phyloP scores from a whole-genome alignment of 441 rosid genomes.

The Croton setiger region DNA sequence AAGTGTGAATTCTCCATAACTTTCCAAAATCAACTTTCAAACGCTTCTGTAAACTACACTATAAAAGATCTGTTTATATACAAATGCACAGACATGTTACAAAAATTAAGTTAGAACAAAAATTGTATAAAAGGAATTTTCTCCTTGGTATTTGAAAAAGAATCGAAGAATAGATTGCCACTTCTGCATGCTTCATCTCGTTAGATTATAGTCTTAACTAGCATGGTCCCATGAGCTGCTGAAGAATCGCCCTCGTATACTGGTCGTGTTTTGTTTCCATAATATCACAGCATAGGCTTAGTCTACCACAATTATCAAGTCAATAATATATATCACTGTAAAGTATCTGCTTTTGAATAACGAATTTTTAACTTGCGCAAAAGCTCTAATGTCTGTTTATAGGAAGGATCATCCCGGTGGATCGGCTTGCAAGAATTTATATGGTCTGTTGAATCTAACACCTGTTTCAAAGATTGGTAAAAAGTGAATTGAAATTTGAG shows the following conservation, averaged over 20 bases:
- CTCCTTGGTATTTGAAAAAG: neutral
- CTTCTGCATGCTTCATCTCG: neutral
- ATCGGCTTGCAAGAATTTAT: conserved; percentile 97
- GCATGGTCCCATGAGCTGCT: neutral
- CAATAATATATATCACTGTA: neutral
- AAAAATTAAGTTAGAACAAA: neutral
- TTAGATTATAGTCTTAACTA: neutral
- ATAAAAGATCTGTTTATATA: neutral
- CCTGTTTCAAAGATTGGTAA: conserved; percentile 41
- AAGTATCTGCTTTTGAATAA: conserved; percentile 27
- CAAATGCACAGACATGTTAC: neutral
- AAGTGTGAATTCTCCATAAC: too few relatives aligned
- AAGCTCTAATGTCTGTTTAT: conserved; percentile 64
- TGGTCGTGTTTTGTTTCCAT: neutral
- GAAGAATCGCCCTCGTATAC: neutral
- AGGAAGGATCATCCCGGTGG: conserved; percentile 75
- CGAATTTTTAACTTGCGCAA: conserved; percentile 57
- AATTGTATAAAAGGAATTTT: neutral
- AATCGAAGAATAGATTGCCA: too few relatives aligned
- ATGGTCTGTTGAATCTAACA: conserved; percentile 88
- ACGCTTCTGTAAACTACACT: neutral
- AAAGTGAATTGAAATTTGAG: neutral
- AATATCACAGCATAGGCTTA: neutral
- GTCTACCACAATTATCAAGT: neutral
- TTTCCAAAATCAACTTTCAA: too few relatives aligned